Evolutionary conservation across 768 basidiomycete genomes (phyloP), one percentile per base, ranked within the genome.

Genomic region (Chalciporus pseudorubinellus): DNA sequence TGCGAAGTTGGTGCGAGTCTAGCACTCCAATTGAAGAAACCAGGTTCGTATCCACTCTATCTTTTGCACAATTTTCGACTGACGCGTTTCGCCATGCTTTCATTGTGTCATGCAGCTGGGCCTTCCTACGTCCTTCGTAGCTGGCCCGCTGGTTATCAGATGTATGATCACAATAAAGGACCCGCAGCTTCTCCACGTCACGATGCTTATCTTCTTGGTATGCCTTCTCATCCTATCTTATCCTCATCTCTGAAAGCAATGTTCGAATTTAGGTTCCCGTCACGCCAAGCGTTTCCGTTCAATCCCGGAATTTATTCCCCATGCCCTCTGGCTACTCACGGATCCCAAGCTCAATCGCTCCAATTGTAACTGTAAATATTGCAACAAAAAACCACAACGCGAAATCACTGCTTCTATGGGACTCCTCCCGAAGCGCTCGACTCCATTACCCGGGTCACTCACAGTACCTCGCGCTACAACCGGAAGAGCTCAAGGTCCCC

Each of bases 221-320:
- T 31, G 72, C 59, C 16, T 39, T 39, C n/a, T 48, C 14, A 16
- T 40, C 14, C 14, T 1, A 16, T 50, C 3, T 24, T 31, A 33
- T 39, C n/a, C 46, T 3, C 13, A n/a, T 19, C 1, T 3, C 36
- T 47, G 33, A 44, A 8, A n/a, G 18, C 14, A 49, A 36, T 42
- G 13, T 19, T 48, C 33, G 18, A 26, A 44, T 52, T 20, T 50
- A 75, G 68, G 70, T 70, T 84, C 83, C 2, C 50, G 58, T 26
- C 51, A 69, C 44, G 69, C 75, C 36, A 71, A 70, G 26, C 78
- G 72, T 48, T 93, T 92, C 67, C 86, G 92, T 39, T 92, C 90
- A 12, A 73, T 83, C n/a, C 85, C 86, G 43, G 92, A 94, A 63
- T 91, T 93, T 64, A 79, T 87, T 42, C 89, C 90, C 4, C 92